Base-by-base conservation (phyloP, 2,329 filamentous ascomycete genomes). In the Claviceps arundinis region DNA sequence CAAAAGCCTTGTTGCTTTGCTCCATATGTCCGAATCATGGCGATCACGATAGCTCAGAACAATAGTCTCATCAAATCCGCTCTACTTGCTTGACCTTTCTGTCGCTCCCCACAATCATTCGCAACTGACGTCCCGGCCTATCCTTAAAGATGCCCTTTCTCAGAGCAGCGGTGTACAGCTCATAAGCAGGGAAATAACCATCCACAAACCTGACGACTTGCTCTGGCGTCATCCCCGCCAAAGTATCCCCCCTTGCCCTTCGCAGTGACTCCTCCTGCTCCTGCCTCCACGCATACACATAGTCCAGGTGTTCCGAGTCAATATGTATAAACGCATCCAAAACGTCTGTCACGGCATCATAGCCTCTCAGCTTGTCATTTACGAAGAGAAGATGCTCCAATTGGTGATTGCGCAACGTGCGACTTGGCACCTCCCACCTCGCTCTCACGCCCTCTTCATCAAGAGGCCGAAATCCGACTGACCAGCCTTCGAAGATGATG, bases 401-500 rank as follows among this genome's bases (percentile, higher is more conserved):
- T 14, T 62, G 61, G 62, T 81, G 74, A 53, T 56, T 66, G 59
- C 65, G 69, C 45, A 75, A 73, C 37, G 65, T 79, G 64, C 64
- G 78, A 65, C 64, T 75, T 58, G 68, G 68, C 50, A 71, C 68
- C 65, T 74, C 77, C 62, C 73, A 70, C 58, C 74, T 74, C 3
- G 81, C 64, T 30, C 74, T 73, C 4, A 79, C 64, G 5, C 76
- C 72, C n/a, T 69, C 63, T 0, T 74, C 66, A 34, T 70, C 60
- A 13, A 90, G 66, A 0, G 84, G 67, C 5, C 82, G 80, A 69
- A 95, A 95, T 2, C 89, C 90, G 13, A 95, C 81, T 65, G 85
- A 93, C 90, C 89, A 95, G 17, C 90, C 89, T 66, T 96, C 89
- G 56, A 95, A 82, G 50, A 95, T 79, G 22, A 95, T 76, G 6